A percentile compares a stretch with the other conserved stretches of the same genome.
Conservation (phyloP, 2,329 filamentous ascomycete genomes). For the Orbilia ellipsospora region DNA sequence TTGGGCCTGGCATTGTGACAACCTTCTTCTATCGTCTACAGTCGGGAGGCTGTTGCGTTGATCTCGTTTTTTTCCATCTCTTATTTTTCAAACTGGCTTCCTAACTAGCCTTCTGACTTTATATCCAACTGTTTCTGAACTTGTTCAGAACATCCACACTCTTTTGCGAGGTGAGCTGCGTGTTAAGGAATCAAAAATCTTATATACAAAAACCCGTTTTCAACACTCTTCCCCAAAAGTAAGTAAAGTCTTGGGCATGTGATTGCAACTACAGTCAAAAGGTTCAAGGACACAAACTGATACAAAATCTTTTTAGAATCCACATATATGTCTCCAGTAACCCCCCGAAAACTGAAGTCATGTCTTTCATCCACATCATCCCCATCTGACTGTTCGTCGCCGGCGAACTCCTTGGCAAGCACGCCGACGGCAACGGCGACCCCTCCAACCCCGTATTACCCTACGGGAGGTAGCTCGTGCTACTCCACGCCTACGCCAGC, state of each 20-base stretch:
- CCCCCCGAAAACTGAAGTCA: slow-evolving; percentile 52
- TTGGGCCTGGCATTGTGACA: slow-evolving; percentile 43
- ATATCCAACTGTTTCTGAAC: slow-evolving; percentile 56
- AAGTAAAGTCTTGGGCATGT: slow-evolving; percentile 18
- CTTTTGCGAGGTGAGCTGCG: slow-evolving; percentile 48
- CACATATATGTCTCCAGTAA: slow-evolving; percentile 49
- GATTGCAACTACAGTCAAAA: background rate
- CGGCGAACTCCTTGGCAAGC: slow-evolving; percentile 43
- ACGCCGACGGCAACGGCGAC: slow-evolving; percentile 46
- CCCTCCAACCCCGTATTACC: slow-evolving; percentile 46
- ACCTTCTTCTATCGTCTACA: slow-evolving; percentile 36
- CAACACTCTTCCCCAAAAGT: slow-evolving; percentile 20
- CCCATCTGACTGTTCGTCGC: slow-evolving; percentile 54
- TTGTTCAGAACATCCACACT: slow-evolving; percentile 55
- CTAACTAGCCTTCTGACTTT: slow-evolving; percentile 38
- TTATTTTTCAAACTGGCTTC: slow-evolving; percentile 46
- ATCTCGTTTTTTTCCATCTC: slow-evolving; percentile 29
- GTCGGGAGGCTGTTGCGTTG: slow-evolving; percentile 55
- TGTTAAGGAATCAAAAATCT: slow-evolving; percentile 16
- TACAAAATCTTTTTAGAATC: slow-evolving; percentile 3
- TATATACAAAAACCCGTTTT: slow-evolving; percentile 16
- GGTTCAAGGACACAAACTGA: background rate
- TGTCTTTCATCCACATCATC: slow-evolving; percentile 47
- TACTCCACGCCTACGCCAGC: slow-evolving; percentile 50
- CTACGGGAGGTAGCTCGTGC: slow-evolving; percentile 44